phyloP scores from a whole-genome alignment of 2,329 filamentous ascomycete species.

The Epichloe typhina region DNA sequence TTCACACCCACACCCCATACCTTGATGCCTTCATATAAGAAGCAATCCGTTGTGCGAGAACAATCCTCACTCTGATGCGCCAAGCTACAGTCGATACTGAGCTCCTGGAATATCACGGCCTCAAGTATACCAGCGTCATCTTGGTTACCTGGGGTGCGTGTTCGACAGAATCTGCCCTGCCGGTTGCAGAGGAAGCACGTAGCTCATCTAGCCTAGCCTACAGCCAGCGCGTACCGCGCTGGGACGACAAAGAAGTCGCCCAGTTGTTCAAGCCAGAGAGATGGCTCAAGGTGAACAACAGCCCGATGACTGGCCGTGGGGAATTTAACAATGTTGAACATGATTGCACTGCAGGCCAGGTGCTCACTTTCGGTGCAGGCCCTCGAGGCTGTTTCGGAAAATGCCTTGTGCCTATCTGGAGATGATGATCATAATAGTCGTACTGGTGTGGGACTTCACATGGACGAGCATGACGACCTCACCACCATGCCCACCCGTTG shows the following conservation, averaged over 20 bases:
- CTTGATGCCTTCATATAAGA: slow-evolving; percentile 26
- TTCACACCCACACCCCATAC: slow-evolving; percentile 13
- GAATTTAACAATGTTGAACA: neutral
- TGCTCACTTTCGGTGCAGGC: slow-evolving; percentile 13
- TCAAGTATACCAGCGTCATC: slow-evolving; percentile 20
- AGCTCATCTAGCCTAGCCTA: slow-evolving; percentile 9
- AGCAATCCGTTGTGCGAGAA: slow-evolving; percentile 16
- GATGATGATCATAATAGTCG: slow-evolving; percentile 12
- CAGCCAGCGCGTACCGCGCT: slow-evolving; percentile 10
- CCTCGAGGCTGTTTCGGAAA: slow-evolving; percentile 15
- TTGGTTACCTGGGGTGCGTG: slow-evolving; percentile 15
- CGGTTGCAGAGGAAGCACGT: slow-evolving; percentile 4
- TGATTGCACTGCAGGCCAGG: neutral
- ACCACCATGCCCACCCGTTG: neutral
- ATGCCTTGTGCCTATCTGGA: slow-evolving; percentile 16
- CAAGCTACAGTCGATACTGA: slow-evolving; percentile 18
- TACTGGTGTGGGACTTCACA: slow-evolving; percentile 17
- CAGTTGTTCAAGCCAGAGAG: slow-evolving; percentile 23
- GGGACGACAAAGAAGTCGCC: slow-evolving; percentile 14
- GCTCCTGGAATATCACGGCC: slow-evolving; percentile 19
- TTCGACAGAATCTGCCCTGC: neutral
- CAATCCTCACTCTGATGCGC: slow-evolving; percentile 15
- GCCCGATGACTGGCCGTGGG: neutral
- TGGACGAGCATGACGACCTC: neutral
- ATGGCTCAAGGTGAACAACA: slow-evolving; percentile 17